Base-by-base conservation (phyloP, 202 grass and related monocot species). In the Bolboschoenoplectus hybrid region DNA sequence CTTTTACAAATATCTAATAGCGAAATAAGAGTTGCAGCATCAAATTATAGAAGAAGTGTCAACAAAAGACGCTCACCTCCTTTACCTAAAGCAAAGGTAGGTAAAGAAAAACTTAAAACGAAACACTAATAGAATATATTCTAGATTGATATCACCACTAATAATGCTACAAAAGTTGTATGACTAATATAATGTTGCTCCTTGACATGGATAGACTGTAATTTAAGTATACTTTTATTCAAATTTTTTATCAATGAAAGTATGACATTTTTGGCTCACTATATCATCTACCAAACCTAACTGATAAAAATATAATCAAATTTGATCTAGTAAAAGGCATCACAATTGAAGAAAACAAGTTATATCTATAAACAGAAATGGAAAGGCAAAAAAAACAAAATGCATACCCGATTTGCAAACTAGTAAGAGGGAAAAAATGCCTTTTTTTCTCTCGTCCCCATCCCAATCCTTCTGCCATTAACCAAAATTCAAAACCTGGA, bases 401-500 rank as follows among this genome's bases (percentile, higher is more conserved):
- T 70, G 14, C 82, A 69, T 82, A 89, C 88, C 88, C 88, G 20
- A 90, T 90, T 72, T 90, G 89, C 89, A 90, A 85, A 46, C 89
- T 88, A 16, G 85, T 90, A 45, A 89, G 88, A 46, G 84, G 66
- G 12, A 89, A 89, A 66, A 82, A 89, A 32, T 76, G 78, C 6
- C 84, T 62, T 67, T 89, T 26, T 57, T 65, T 86, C 78, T 50
- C 67, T 63, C 43, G 20, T 85, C 38, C 19, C 84, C 84, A 89
- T 86, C 77, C 57, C 56, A 82, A 76, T 89, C 39, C 55, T 74
- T 75, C 45, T 83, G 84, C 66, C 82, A 38, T 69, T 40, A 86
- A 86, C 72, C 63, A 84, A 40, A 43, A 68, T 19, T 69, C 10
- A 66, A 19, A 81, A 62, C 19, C 45, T 36, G 41, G 75, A 56